phyloP scores from a whole-genome alignment of 2,329 filamentous ascomycete genomes.

The Aspergillus transmontanensis region DNA sequence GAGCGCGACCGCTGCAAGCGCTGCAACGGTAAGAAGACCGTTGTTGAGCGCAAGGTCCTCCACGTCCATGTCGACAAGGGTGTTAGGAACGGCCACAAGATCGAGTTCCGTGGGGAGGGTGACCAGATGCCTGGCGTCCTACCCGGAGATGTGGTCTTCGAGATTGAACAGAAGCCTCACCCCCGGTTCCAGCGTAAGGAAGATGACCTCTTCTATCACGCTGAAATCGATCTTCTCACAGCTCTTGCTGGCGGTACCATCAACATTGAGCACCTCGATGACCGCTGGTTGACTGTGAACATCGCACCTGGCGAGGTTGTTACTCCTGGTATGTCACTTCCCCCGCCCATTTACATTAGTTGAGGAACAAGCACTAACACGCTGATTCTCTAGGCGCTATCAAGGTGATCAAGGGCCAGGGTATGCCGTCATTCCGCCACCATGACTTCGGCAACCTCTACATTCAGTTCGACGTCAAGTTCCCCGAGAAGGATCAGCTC shows the following conservation, averaged over 20 bases:
- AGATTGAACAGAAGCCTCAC: conserved; percentile 99
- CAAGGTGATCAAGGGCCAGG: conserved; percentile 93
- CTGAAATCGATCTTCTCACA: conserved; percentile 93
- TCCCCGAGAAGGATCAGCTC: conserved; percentile 74
- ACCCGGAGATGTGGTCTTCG: conserved; percentile 94
- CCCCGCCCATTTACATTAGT: not conserved
- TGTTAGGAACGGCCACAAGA: conserved; percentile 90
- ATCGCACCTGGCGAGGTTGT: conserved; percentile 95
- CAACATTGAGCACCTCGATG: conserved; percentile 94
- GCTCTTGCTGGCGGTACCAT: conserved; percentile 89
- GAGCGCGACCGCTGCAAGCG: conserved; percentile 98
- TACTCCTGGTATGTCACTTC: conserved; percentile 69
- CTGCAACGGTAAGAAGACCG: conserved; percentile 96
- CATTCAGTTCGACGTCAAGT: conserved; percentile 97
- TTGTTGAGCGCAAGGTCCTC: conserved; percentile 95
- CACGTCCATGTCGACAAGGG: conserved; percentile 97
- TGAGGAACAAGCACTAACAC: not conserved
- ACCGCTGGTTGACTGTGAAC: conserved; percentile 92
- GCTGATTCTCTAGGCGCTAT: conserved; percentile 65
- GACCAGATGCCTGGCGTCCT: conserved; percentile 92
- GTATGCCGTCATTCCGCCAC: conserved; percentile 94
- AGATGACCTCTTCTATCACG: conserved; percentile 92
- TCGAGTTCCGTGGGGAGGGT: conserved; percentile 95
- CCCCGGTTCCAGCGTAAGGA: conserved; percentile 91
- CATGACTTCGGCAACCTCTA: conserved; percentile 96